A percentile compares a stretch with the other conserved stretches of the same genome.
These are phyloP conservation scores for Aspergillus bridgeri DNA, from an alignment of 495 filamentous ascomycete genomes.

Conservation along the genomic window DNA sequence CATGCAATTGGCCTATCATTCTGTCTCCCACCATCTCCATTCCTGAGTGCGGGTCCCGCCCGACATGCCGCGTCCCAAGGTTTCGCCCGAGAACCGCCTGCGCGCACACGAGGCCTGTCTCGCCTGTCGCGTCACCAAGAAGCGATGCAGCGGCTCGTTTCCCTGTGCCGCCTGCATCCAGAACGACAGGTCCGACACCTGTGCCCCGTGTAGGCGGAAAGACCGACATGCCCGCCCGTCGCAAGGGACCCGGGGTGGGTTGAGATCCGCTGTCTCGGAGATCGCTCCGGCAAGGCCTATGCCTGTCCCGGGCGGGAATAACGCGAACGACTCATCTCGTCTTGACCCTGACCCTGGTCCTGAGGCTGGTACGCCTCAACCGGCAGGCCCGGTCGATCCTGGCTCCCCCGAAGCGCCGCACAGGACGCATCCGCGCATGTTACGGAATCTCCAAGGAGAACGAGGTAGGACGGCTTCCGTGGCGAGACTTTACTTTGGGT, in stretches of 20 bases:
- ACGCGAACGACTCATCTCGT: background rate
- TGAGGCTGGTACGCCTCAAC: background rate
- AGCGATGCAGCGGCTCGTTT: conserved; percentile 39
- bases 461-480: conserved; percentile 21
- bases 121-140: conserved; percentile 36
- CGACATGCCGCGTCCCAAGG: conserved; percentile 37
- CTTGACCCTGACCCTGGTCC: background rate
- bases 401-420: conserved; percentile 33
- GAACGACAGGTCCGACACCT: conserved; percentile 29
- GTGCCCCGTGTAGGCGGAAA: conserved; percentile 20
- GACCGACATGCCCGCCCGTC: background rate
- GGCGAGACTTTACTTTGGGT: background rate
- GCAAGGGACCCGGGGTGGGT: background rate
- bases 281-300: background rate
- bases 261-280: background rate
- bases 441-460: conserved; percentile 36
- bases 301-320: background rate
- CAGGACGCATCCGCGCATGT: conserved; percentile 37
- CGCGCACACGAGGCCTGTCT: conserved; percentile 36
- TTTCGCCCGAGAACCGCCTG: conserved; percentile 34
- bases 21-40: background rate
- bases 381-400: conserved; percentile 11
- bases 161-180: conserved; percentile 38
- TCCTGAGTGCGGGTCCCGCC: background rate
- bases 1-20: background rate